Percentiles rank a stretch among this genome's conserved stretches.
Evolutionary conservation across 1,284 basidiomycete genomes (phyloP).

Genomic region (Wolfiporia cocos): DNA sequence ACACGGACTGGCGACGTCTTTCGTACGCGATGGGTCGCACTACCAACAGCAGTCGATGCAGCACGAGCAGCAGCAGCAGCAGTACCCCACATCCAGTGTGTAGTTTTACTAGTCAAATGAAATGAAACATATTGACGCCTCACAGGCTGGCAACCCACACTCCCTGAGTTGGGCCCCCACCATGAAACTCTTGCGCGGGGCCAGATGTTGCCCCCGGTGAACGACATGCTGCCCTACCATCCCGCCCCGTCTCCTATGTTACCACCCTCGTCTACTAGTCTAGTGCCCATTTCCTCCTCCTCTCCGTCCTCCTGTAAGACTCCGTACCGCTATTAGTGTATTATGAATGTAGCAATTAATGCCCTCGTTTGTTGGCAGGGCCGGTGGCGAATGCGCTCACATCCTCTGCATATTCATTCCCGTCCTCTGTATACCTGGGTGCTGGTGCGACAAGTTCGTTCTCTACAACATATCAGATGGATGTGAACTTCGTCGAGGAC

Average conservation of each 20-base stretch:
- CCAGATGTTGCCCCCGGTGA: constrained; percentile 28
- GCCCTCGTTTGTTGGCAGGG: constrained; percentile 52
- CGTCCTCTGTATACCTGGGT: constrained; percentile 10
- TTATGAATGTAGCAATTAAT: constrained; percentile 66
- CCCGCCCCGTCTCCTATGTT: constrained; percentile 28
- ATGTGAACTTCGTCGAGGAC: constrained; percentile 14
- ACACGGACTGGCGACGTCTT: constrained; percentile 29
- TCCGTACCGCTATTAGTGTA: constrained; percentile 65
- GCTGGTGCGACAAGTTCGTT: constrained; percentile 11
- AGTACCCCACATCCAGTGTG: constrained; percentile 21
- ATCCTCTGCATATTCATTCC: constrained; percentile 12
- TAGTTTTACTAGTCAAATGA: constrained; percentile 17
- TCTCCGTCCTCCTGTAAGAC: constrained; percentile 51
- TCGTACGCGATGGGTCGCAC: constrained; percentile 33
- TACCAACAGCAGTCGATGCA: constrained; percentile 22
- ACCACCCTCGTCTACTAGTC: constrained; percentile 28
- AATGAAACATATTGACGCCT: constrained; percentile 21
- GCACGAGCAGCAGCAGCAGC: constrained; percentile 14
- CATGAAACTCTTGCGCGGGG: constrained; percentile 30
- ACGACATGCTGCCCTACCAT: constrained; percentile 32
- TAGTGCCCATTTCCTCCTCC: constrained; percentile 27
- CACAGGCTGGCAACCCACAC: constrained; percentile 26
- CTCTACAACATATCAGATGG: constrained; percentile 19
- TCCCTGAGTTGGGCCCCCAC: constrained; percentile 32
- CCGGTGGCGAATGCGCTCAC: constrained; percentile 24